Percentiles rank a stretch among this genome's conserved stretches.
These are phyloP conservation scores for Pezizomycotina sp. DNA, from an alignment of 2,329 filamentous ascomycete genomes.

Conservation along the genomic window DNA sequence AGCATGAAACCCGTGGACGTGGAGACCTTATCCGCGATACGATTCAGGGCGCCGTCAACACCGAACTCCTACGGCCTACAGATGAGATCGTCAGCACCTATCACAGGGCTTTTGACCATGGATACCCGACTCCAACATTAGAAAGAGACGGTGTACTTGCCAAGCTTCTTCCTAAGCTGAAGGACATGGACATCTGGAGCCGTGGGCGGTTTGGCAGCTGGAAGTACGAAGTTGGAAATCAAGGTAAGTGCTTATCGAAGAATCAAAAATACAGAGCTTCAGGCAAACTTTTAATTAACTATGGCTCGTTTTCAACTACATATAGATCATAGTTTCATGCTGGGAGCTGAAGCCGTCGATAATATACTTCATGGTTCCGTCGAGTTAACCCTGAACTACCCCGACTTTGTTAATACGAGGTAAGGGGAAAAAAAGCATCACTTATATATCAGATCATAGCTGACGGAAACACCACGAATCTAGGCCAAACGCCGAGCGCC, in stretches of 20 bases:
- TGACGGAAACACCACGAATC: too few relatives aligned
- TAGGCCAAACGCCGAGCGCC: conserved; percentile 29
- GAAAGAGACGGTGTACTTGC: conserved; percentile 92
- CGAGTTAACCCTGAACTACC: conserved; percentile 89
- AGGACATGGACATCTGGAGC: conserved; percentile 81
- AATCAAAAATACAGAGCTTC: background rate
- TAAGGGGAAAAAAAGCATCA: too few relatives aligned
- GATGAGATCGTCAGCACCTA: conserved; percentile 98
- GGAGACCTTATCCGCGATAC: conserved; percentile 66
- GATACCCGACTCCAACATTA: conserved; percentile 86
- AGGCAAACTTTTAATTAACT: conserved; percentile 2
- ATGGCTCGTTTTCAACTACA: conserved; percentile 39
- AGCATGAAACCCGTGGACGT: conserved; percentile 85
- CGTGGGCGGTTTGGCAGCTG: conserved; percentile 95
- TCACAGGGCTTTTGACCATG: conserved; percentile 94
- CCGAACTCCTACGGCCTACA: conserved; percentile 75
- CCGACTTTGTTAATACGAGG: conserved; percentile 71
- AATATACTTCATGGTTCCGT: conserved; percentile 76
- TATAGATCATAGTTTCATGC: conserved; percentile 96
- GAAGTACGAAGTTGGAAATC: conserved; percentile 63
- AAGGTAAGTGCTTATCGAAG: conserved; percentile 1
- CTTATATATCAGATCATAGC: too few relatives aligned
- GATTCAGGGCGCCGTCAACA: conserved; percentile 95
- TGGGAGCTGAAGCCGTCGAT: conserved; percentile 85
- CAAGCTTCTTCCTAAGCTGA: conserved; percentile 79